Base-by-base conservation (phyloP, 768 basidiomycete genomes). In the Tulasnella sp. region DNA sequence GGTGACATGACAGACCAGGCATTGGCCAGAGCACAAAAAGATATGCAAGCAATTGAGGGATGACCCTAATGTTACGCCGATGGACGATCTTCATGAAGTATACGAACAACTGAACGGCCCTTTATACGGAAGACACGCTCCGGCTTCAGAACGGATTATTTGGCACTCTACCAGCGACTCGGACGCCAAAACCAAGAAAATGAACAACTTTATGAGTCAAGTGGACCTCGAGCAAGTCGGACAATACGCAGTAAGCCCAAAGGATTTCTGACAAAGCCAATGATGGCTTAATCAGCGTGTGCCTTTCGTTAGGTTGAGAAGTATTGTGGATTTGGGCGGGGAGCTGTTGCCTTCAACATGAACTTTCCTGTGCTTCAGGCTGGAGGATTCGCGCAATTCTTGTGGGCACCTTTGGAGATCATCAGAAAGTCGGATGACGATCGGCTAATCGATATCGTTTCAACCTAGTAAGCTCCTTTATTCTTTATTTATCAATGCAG, bases 121-220 rank as follows among this genome's bases (percentile, higher is more conserved):
- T 16, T 38, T 56, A n/a, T 48, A 76, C 52, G 75, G 75, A 24
- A 48, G 46, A 36, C 75, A 76, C 36, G 75, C 75, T 18, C 75
- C 75, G 44, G 75, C 52, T n/a, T 76, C 75, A 12, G 75, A 76
- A 58, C 40, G 75, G n/a, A 76, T 76, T n/a, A 40, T 40, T 14
- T 76, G 75, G 75, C 75, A 56, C 36, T 76, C 75, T 16, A 16
- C 58, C 9, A 31, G 24, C 75, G 75, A 76, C 52, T n/a, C 40
- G 34, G 75, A 76, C 27, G 46, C 42, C 14, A 76, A 76, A 58
- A 48, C 46, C 38, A 10, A 24, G 44, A 46, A 34, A 44, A 48
- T 39, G 36, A 48, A 76, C 27, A 42, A 42, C 4, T 76, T 76
- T 27, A 76, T 38, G 44, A 38, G 46, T 39, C 24, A 76, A 38